Evolutionary conservation across 2,329 filamentous ascomycete genomes (phyloP), one percentile per base, ranked within the genome.

Genomic region (Bisporella sp.): DNA sequence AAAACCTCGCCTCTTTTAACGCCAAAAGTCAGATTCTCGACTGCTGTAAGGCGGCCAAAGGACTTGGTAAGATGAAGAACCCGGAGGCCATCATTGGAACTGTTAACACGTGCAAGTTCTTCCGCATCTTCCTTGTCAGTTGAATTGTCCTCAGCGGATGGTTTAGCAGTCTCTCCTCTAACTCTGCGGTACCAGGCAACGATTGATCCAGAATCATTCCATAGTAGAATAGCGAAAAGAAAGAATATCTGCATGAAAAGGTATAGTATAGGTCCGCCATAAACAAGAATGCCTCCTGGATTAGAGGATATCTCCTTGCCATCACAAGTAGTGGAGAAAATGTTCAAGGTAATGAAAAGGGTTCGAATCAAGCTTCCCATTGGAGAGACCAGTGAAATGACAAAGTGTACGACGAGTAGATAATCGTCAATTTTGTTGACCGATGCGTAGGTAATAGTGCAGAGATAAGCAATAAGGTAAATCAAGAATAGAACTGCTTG

Each of bases 21-120:
- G 13, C 85, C 85, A 61, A 96, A 96, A 0, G 85, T 88, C 41
- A 95, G 80, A 60, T 96, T 87, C 59, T 95, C 84, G n/a, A 96
- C 89, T 3, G 89, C 91, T 1, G 83, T 81, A 58, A 85, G 84
- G 54, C 76, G 76, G 11, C 82, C 80, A 58, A 96, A 96, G 0
- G 78, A 75, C 67, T 96, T 96, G 32, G 84, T 89, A 2, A 95
- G 71, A 64, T 95, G 81, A 41, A 87, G 68, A 4, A 95, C 87
- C n/a, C 84, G 81, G 12, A 96, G 78, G 21, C 64, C 63, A 50
- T 66, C 62, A 21, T 69, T 59, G 6, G 75, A 75, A 47, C 72
- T 74, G 28, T 78, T 80, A 30, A 89, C 78, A 41, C 85, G 77
- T 4, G 69, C 67, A 5, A 84, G 71, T 65, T 93, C 87, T 31